Conservation (phyloP, 2,329 filamentous ascomycete genomes). For the Fusarium concolor region DNA sequence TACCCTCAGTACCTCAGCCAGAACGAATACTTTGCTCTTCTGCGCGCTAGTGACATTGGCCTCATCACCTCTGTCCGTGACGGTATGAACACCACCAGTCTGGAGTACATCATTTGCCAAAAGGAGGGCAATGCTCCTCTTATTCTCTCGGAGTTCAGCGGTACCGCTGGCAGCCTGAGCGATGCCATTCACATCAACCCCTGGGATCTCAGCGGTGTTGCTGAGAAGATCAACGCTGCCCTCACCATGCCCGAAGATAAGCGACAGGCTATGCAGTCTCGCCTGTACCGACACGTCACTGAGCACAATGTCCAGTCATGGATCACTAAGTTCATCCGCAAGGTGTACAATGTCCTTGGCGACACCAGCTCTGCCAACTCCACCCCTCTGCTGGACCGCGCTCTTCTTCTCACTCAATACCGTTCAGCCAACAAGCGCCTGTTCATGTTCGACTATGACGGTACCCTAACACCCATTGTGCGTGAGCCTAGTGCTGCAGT, state of each 20-base stretch:
- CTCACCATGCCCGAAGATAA: constrained; percentile 78
- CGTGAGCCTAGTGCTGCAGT: constrained; percentile 90
- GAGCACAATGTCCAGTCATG: constrained; percentile 88
- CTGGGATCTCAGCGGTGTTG: constrained; percentile 89
- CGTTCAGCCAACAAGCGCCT: constrained; percentile 79
- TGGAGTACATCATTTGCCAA: constrained; percentile 95
- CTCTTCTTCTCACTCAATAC: constrained; percentile 79
- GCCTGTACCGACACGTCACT: constrained; percentile 85
- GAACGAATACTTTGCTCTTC: constrained; percentile 94
- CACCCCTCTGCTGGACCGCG: constrained; percentile 84
- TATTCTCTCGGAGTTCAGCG: constrained; percentile 96
- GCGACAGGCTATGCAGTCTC: constrained; percentile 75
- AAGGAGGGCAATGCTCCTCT: constrained; percentile 86
- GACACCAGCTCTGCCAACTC: constrained; percentile 79
- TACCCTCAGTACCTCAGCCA: constrained; percentile 92
- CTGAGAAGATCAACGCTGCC: constrained; percentile 83
- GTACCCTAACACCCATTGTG: constrained; percentile 95
- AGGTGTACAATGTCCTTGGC: constrained; percentile 82
- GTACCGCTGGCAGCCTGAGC: constrained; percentile 85
- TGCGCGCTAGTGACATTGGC: constrained; percentile 89
- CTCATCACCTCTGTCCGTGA: constrained; percentile 96
- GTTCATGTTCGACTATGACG: constrained; percentile 99
- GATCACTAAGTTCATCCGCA: constrained; percentile 83
- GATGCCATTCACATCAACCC: constrained; percentile 97
- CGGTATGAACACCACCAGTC: constrained; percentile 96